Evolutionary conservation across 108 stramenopile genomes (phyloP).

Genomic region (Cyclotella baltica): DNA sequence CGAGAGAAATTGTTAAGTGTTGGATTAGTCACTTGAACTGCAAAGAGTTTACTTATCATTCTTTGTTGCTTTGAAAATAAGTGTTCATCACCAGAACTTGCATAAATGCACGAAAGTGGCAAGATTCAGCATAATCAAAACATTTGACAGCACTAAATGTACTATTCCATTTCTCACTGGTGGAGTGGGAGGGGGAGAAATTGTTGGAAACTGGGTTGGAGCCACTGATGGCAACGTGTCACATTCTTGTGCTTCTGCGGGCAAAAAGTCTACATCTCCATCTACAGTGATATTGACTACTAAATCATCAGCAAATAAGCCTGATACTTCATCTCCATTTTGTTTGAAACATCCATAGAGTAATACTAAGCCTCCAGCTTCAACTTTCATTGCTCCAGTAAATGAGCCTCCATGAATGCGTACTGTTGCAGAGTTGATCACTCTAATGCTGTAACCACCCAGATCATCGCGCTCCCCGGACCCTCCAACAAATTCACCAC

Average conservation of each 20-base stretch:
- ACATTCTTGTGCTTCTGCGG: conserved; percentile 33
- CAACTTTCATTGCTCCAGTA: conserved; percentile 22
- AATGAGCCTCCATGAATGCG: conserved; percentile 33
- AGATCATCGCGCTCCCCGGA: conserved; percentile 14
- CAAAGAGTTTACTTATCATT: no score
- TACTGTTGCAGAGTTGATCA: conserved; percentile 33
- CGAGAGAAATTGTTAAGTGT: no score
- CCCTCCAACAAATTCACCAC: conserved; percentile 29
- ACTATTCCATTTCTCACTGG: no score
- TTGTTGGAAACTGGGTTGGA: conserved; percentile 27
- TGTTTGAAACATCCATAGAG: conserved; percentile 33
- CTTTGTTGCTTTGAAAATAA: no score
- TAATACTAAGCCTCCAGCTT: conserved; percentile 5
- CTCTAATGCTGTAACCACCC: conserved; percentile 21
- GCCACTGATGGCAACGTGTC: conserved; percentile 19
- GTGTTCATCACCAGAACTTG: no score
- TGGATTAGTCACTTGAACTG: no score
- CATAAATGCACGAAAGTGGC: no score
- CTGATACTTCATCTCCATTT: conserved; percentile 10
- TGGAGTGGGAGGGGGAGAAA: conserved; percentile 12
- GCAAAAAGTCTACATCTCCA: conserved; percentile 8
- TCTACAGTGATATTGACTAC: conserved; percentile 3
- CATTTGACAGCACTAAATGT: no score
- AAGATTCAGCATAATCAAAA: no score
- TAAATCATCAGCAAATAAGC: conserved; percentile 20